Evolutionary conservation across 2,329 filamentous ascomycete species (phyloP).

Genomic region (Fusarium fracticaudum): DNA sequence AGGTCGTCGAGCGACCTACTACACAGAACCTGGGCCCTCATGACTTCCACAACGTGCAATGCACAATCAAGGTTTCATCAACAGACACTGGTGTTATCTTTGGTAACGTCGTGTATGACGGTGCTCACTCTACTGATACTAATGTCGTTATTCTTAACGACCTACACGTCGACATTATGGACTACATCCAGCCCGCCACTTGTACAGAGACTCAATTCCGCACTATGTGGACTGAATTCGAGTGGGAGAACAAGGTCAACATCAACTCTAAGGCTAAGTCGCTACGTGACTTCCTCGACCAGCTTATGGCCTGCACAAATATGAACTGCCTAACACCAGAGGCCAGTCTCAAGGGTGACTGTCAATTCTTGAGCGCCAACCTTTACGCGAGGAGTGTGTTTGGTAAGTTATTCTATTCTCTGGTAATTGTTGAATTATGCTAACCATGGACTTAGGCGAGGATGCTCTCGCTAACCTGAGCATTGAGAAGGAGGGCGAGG

Average conservation of each 20-base stretch:
- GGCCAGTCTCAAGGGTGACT: conserved; percentile 95
- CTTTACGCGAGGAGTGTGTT: conserved; percentile 97
- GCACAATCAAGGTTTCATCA: conserved; percentile 97
- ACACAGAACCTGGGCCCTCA: conserved; percentile 95
- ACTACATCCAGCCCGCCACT: conserved; percentile 97
- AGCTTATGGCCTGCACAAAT: conserved; percentile 97
- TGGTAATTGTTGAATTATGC: background rate
- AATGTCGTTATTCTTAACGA: conserved; percentile 99
- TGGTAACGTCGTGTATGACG: conserved; percentile 97
- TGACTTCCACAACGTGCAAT: conserved; percentile 98
- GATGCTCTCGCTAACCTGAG: conserved; percentile 97
- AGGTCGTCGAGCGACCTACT: conserved; percentile 95
- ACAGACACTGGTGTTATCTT: conserved; percentile 99
- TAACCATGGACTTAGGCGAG: conserved; percentile 74
- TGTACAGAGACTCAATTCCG: conserved; percentile 99
- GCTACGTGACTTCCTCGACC: conserved; percentile 88
- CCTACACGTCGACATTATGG: conserved; percentile 99
- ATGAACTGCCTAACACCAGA: conserved; percentile 98
- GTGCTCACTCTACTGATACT: conserved; percentile 88
- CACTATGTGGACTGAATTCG: conserved; percentile 99
- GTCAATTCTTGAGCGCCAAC: conserved; percentile 97
- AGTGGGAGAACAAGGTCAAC: conserved; percentile 99
- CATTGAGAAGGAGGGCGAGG: conserved; percentile 96
- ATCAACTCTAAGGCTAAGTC: conserved; percentile 97
- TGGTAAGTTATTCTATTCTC: conserved; percentile 70